A percentile compares a stretch with the other conserved stretches of the same genome.
phyloP scores from a whole-genome alignment of 2,329 filamentous ascomycete species.

The Thelonectria olida region DNA sequence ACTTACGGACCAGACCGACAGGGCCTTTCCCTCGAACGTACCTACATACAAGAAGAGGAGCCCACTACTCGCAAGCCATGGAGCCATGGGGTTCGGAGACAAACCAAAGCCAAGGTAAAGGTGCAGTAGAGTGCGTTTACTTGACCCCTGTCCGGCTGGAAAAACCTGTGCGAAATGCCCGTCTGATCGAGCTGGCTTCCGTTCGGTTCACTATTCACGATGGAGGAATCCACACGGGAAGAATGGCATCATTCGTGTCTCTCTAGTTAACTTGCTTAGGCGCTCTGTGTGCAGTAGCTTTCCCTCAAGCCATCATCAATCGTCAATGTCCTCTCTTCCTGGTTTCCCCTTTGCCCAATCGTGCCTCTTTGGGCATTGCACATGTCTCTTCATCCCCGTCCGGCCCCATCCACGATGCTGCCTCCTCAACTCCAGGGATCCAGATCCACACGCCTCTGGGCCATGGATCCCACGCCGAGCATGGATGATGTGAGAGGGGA shows the following conservation, averaged over 20 bases:
- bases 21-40: no score
- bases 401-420: not conserved
- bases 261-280: not conserved
- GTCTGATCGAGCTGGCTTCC: no score
- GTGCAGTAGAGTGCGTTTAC: not conserved
- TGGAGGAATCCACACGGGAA: no score
- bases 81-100: conserved; percentile 19
- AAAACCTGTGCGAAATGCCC: no score
- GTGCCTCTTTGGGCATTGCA: not conserved
- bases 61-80: conserved; percentile 3
- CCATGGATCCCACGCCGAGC: not conserved
- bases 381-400: not conserved
- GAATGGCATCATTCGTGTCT: not conserved
- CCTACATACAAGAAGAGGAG: not conserved
- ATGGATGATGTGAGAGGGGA: no score
- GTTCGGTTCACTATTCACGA: no score
- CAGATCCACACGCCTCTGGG: not conserved
- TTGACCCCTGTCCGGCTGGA: not conserved
- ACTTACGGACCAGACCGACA: conserved; percentile 15
- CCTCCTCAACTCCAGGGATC: not conserved
- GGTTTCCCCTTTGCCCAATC: not conserved
- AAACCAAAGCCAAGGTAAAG: not conserved
- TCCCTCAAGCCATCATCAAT: no score
- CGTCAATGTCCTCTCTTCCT: no score
- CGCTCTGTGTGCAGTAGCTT: no score